A percentile compares a stretch with the other conserved stretches of the same genome.
Conservation (phyloP, 2,329 filamentous ascomycete species). For the Fusarium continuum region DNA sequence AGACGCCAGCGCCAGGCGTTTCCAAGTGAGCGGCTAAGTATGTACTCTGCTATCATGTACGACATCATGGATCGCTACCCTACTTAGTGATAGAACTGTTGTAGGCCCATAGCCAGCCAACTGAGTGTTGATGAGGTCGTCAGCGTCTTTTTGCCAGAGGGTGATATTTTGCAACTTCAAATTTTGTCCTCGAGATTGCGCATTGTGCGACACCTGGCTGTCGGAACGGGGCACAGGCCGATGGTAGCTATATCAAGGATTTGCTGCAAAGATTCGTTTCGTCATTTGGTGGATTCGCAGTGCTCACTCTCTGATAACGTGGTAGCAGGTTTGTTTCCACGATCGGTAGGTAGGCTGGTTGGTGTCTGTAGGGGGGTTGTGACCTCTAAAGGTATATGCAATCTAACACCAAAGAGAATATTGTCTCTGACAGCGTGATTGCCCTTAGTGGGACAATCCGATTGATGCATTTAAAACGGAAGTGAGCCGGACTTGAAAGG, state of each 20-base stretch:
- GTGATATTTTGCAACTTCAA: not conserved
- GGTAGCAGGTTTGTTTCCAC: not conserved
- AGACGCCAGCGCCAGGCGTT: not conserved
- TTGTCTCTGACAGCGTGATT: no score
- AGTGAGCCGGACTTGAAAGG: not conserved
- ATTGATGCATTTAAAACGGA: not conserved
- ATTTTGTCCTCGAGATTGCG: conserved; percentile 1
- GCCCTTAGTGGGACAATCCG: not conserved
- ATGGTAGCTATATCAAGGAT: conserved; percentile 19
- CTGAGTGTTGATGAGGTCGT: not conserved
- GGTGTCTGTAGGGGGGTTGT: no score
- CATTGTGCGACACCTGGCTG: conserved; percentile 15
- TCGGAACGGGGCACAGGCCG: conserved; percentile 20
- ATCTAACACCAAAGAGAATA: no score
- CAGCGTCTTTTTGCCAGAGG: not conserved
- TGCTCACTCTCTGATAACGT: conserved; percentile 18
- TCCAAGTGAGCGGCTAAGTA: not conserved
- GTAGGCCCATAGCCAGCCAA: not conserved
- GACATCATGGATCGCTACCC: not conserved
- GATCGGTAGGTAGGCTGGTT: not conserved
- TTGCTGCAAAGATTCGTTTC: conserved; percentile 6
- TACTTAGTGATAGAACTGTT: not conserved
- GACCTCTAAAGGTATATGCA: no score
- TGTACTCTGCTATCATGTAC: not conserved
- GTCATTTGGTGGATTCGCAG: conserved; percentile 1